These are phyloP conservation scores for Odonthalia washingtoniensis DNA, from an alignment of 31 red algal species.

Conservation along the genomic window DNA sequence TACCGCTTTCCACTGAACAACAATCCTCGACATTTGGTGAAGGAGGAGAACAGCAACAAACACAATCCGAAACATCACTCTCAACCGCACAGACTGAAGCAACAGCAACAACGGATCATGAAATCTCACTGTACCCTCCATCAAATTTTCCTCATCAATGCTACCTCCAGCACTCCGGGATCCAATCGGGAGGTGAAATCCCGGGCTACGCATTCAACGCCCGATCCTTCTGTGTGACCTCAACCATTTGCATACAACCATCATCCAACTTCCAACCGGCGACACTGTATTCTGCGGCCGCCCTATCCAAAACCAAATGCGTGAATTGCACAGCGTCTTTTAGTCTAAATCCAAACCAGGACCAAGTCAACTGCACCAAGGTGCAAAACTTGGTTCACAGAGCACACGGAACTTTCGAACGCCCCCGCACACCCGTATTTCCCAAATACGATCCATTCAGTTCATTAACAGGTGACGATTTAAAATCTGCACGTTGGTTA, in stretches of 20 bases:
- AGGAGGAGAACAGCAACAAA: too few relatives aligned
- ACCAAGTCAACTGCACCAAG: background rate
- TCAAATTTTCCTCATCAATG: background rate
- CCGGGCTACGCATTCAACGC: conserved; percentile 10
- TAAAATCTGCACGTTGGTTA: conserved; percentile 13
- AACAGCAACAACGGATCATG: too few relatives aligned
- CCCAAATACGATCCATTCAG: background rate
- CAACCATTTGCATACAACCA: conserved; percentile 42
- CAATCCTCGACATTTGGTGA: too few relatives aligned
- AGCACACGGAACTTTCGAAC: conserved; percentile 38
- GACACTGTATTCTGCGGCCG: conserved; percentile 11
- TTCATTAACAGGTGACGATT: background rate
- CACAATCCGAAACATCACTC: too few relatives aligned
- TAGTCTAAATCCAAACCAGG: background rate
- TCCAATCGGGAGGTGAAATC: background rate
- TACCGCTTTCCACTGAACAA: too few relatives aligned
- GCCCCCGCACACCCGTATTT: conserved; percentile 12
- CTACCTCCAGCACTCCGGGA: background rate
- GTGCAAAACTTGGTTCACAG: conserved; percentile 22
- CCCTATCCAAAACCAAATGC: background rate
- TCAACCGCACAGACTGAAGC: too few relatives aligned
- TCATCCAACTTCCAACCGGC: background rate
- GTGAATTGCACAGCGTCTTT: conserved; percentile 1
- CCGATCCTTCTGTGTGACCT: conserved; percentile 45
- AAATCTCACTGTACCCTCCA: background rate